Conservation (phyloP, 352 stramenopile species). For the Globisporangium abappressorium region DNA sequence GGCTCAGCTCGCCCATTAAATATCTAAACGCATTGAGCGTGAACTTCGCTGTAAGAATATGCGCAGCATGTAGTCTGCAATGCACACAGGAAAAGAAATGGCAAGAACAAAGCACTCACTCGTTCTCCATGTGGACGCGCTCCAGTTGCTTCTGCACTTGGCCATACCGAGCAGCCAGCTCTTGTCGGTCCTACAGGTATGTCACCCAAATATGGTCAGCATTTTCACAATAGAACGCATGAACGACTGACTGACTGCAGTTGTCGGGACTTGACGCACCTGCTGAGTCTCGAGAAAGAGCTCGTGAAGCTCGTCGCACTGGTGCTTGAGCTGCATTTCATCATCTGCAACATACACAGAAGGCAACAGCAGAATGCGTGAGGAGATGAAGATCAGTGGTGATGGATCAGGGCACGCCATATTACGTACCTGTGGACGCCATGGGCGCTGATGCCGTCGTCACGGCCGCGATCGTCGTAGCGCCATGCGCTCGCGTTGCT, state of each 20-base stretch:
- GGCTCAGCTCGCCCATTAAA: constrained; percentile 34
- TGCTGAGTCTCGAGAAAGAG: constrained; percentile 23
- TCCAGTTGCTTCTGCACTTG: constrained; percentile 19
- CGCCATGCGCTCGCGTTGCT: not conserved
- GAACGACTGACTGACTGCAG: not conserved
- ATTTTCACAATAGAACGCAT: not conserved
- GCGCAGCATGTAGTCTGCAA: not conserved
- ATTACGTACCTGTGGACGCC: not conserved
- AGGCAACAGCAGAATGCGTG: not conserved
- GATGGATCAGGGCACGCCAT: not conserved
- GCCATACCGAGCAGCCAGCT: constrained; percentile 20
- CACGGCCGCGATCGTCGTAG: not conserved
- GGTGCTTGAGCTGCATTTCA: constrained; percentile 9
- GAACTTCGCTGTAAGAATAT: not conserved
- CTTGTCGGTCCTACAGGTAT: constrained; percentile 20
- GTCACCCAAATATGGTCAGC: not conserved
- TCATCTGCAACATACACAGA: not conserved
- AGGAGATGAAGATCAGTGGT: not conserved
- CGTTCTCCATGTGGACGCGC: constrained; percentile 33
- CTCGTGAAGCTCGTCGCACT: constrained; percentile 22
- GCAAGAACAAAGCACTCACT: constrained; percentile 17
- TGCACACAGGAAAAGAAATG: not conserved
- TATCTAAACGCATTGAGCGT: constrained; percentile 19
- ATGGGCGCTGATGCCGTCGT: not conserved
- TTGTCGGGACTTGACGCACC: constrained; percentile 6